phyloP scores from a whole-genome alignment of 2,329 filamentous ascomycete genomes.

The Microthyrium microscopicum region DNA sequence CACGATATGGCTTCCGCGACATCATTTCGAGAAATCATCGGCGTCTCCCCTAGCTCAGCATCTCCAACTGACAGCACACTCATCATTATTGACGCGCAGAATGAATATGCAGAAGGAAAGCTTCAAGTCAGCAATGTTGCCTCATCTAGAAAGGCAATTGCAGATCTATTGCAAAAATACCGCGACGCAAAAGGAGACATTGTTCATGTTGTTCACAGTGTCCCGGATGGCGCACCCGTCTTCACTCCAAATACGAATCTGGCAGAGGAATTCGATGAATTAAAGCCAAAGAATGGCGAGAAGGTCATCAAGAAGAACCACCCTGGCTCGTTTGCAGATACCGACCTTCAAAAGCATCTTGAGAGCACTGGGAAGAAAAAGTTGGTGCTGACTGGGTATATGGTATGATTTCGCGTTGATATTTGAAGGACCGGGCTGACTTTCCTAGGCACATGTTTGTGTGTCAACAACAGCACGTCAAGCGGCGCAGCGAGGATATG shows the following conservation, averaged over 20 bases:
- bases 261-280: slow-evolving; percentile 43
- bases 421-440: slow-evolving; percentile 15
- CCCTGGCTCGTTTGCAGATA: slow-evolving; percentile 44
- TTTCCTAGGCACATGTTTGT: slow-evolving; percentile 43
- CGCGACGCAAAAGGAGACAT: slow-evolving; percentile 36
- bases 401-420: slow-evolving; percentile 19
- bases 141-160: slow-evolving; percentile 39
- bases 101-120: slow-evolving; percentile 46
- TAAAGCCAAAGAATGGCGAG: slow-evolving; percentile 38
- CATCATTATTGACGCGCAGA: slow-evolving; percentile 55
- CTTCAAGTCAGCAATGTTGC: slow-evolving; percentile 39
- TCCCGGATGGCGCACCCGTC: slow-evolving; percentile 43
- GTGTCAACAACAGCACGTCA: slow-evolving; percentile 46
- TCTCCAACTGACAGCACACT: slow-evolving; percentile 41
- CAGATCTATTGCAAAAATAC: slow-evolving; percentile 41
- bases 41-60: slow-evolving; percentile 37
- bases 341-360: slow-evolving; percentile 40
- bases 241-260: slow-evolving; percentile 47
- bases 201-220: slow-evolving; percentile 45
- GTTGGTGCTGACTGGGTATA: slow-evolving; percentile 44
- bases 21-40: slow-evolving; percentile 26
- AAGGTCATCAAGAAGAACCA: slow-evolving; percentile 39
- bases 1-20: slow-evolving; percentile 1
- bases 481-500: slow-evolving; percentile 43
- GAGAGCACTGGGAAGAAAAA: slow-evolving; percentile 34